A percentile compares a stretch with the other conserved stretches of the same genome.
Conservation (phyloP, 371 early-diverging fungal species). For the Thermomucor indicae-seudaticae region DNA sequence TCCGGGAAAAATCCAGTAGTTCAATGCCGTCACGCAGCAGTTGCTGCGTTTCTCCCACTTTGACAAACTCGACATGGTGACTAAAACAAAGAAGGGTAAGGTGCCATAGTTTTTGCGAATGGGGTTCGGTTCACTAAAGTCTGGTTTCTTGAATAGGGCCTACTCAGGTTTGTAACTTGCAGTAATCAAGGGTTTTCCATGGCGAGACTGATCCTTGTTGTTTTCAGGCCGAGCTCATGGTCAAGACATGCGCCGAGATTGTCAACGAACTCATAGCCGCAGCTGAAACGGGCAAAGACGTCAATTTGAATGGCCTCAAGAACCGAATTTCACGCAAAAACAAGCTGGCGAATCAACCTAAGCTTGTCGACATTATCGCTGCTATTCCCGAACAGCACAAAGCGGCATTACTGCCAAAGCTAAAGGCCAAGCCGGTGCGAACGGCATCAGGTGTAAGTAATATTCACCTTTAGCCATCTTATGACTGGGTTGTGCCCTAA, state of each 20-base stretch:
- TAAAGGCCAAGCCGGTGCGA: slow-evolving; percentile 98
- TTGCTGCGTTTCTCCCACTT: no score
- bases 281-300: slow-evolving; percentile 64
- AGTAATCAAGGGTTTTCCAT: not conserved
- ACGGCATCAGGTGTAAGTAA: slow-evolving; percentile 95
- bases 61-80: no score
- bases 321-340: slow-evolving; percentile 71
- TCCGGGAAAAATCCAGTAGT: not conserved
- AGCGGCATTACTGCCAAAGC: slow-evolving; percentile 76
- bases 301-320: slow-evolving; percentile 89
- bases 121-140: not conserved
- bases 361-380: slow-evolving; percentile 98
- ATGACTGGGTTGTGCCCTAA: no score
- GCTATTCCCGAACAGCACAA: slow-evolving; percentile 97
- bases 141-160: slow-evolving; percentile 15
- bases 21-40: no score
- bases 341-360: slow-evolving; percentile 86
- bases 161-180: slow-evolving; percentile 20
- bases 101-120: no score
- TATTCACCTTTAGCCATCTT: not conserved
- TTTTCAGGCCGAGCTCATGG: slow-evolving; percentile 69
- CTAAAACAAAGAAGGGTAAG: no score
- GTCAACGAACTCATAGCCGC: slow-evolving; percentile 83
- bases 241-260: slow-evolving; percentile 86
- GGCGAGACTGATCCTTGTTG: not conserved